Base-by-base conservation (phyloP, 139 green algal species). In the Nannochloris sp. region DNA sequence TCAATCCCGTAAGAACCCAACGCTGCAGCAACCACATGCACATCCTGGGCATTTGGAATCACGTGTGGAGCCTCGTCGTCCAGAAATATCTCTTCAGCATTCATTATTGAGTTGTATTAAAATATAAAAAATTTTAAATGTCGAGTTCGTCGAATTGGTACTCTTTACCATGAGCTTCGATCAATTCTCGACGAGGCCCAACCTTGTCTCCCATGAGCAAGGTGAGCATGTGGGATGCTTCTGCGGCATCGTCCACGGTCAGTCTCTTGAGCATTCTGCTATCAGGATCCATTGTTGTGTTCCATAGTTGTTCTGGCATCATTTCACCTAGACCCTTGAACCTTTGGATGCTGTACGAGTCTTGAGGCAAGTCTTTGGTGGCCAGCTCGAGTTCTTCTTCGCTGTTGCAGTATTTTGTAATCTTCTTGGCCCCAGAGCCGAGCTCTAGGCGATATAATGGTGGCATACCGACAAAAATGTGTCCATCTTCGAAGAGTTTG, bases 261-360 rank as follows among this genome's bases (percentile, higher is more conserved):
- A 92, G 62, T 13, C 74, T 73, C 58, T 75, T 73, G 62, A 94
- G 73, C 14, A 59, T 86, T 59, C 92, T 77, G 0, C 62, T 84
- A 6, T 64, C 69, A 1, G 94, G 94, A 81, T 98, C 83, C 25
- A 99, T 67, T 1, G 94, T 99, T 1, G 94, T 99, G 8, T 81
- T 59, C 94, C 92, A 98, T 43, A 99, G 86, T 84, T 98, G 90
- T 72, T 93, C 68, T 10, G 94, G 91, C 92, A 97, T 97, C 94
- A 99, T 99, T 82, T 99, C 94, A 3, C 89, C 84, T 14, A 96
- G 69, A 1, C 92, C 89, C 80, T 97, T 97, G 79, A 96, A 96
- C 28, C 91, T 77, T 77, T 96, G 90, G 37, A 98, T 69, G 33
- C 37, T 82, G 68, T 82, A 86, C 20, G 66, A 75, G 6, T 69